Evolutionary conservation across 768 basidiomycete genomes (phyloP).

Genomic region (Boletus fagicola): DNA sequence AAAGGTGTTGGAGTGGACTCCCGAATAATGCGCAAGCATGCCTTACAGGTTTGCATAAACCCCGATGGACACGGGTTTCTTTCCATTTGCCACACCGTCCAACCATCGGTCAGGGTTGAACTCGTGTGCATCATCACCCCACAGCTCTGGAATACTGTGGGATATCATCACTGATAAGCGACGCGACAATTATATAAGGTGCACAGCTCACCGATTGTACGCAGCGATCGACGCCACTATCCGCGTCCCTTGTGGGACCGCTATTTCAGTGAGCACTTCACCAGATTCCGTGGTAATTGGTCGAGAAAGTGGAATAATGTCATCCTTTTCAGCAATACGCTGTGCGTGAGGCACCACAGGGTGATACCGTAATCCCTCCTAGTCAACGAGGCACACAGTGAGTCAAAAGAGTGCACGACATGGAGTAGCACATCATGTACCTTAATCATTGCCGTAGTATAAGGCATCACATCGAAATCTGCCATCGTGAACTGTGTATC

Average conservation of each 20-base stretch:
- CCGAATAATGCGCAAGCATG: not conserved
- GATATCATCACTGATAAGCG: not conserved
- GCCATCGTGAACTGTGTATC: constrained; percentile 18
- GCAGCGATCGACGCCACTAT: constrained; percentile 52
- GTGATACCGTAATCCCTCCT: constrained; percentile 49
- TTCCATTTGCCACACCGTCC: constrained; percentile 15
- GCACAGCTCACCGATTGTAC: constrained; percentile 47
- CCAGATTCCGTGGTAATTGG: constrained; percentile 50
- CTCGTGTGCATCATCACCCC: constrained; percentile 32
- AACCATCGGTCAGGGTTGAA: constrained; percentile 34
- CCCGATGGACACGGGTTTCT: constrained; percentile 24
- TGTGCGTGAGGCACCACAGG: constrained; percentile 54
- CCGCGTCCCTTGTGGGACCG: constrained; percentile 50
- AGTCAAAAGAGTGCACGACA: not conserved
- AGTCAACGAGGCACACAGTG: not conserved
- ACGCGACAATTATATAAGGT: not conserved
- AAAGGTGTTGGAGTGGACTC: not conserved
- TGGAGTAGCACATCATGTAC: constrained; percentile 17
- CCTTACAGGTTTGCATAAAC: constrained; percentile 31
- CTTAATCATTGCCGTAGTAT: constrained; percentile 39
- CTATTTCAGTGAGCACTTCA: constrained; percentile 40
- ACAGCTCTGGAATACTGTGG: constrained; percentile 27
- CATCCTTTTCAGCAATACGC: constrained; percentile 50
- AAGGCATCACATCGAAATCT: constrained; percentile 55
- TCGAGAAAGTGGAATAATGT: constrained; percentile 56